These are phyloP conservation scores for Lyophyllum atratum DNA, from an alignment of 768 basidiomycete genomes.

Conservation along the genomic window DNA sequence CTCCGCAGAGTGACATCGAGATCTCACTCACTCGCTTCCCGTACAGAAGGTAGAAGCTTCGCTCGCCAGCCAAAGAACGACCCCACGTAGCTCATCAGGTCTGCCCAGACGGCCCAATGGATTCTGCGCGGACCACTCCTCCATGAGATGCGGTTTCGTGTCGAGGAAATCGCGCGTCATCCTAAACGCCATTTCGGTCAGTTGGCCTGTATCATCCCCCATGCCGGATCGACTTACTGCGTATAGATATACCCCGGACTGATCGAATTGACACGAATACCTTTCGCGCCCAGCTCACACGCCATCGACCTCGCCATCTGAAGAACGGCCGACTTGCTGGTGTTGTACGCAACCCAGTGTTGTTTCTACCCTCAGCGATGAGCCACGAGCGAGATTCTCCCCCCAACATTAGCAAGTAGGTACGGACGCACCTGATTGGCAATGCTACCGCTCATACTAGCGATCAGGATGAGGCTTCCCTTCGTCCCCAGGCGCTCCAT, in stretches of 20 bases:
- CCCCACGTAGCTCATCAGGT: slow-evolving; percentile 70
- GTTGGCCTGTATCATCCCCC: background rate
- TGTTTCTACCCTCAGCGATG: slow-evolving; percentile 43
- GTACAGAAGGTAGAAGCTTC: slow-evolving; percentile 9
- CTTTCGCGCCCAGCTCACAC: slow-evolving; percentile 67
- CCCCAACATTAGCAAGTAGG: background rate
- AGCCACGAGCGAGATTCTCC: background rate
- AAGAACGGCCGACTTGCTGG: slow-evolving; percentile 75
- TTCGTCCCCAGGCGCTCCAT: slow-evolving; percentile 49
- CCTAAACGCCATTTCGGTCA: slow-evolving; percentile 27
- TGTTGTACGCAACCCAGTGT: slow-evolving; percentile 73
- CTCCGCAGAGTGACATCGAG: background rate
- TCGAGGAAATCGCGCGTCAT: slow-evolving; percentile 66
- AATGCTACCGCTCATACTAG: slow-evolving; percentile 62
- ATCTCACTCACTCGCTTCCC: slow-evolving; percentile 10
- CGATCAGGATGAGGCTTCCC: slow-evolving; percentile 62
- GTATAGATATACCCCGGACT: slow-evolving; percentile 78
- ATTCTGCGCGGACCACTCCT: slow-evolving; percentile 61
- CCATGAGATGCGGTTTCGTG: slow-evolving; percentile 50
- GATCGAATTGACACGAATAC: slow-evolving; percentile 70
- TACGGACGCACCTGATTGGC: slow-evolving; percentile 53
- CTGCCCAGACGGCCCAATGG: slow-evolving; percentile 67
- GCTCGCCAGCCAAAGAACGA: slow-evolving; percentile 18
- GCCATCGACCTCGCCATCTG: slow-evolving; percentile 81
- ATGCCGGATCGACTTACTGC: slow-evolving; percentile 33